Percentiles rank a stretch among this genome's conserved stretches.
These are phyloP conservation scores for Magnaporthiopsis incrustans DNA, from an alignment of 2,329 filamentous ascomycete species.

Conservation along the genomic window DNA sequence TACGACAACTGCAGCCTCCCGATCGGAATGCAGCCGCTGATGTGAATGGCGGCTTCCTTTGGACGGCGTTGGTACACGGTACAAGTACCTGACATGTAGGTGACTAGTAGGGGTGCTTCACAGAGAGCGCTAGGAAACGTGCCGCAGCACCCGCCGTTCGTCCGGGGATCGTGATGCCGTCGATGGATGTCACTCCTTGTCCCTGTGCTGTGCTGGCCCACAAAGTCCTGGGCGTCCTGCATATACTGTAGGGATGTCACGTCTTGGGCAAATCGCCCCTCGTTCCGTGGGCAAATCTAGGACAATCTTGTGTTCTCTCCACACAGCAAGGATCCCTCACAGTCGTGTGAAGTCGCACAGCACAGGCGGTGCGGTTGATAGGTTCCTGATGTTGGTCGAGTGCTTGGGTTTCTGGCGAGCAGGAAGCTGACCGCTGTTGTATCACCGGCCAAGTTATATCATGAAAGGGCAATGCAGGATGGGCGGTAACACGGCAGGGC, in stretches of 20 bases:
- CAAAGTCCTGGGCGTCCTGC: not conserved
- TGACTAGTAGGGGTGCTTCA: not conserved
- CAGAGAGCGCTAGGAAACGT: not conserved
- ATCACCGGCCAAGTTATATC: not conserved
- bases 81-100: not conserved
- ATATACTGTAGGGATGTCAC: not conserved
- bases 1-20: not conserved
- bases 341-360: not conserved
- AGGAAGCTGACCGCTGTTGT: not conserved
- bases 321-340: not conserved
- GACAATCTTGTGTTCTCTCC: not conserved
- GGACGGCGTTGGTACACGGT: not conserved
- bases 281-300: not conserved
- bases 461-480: not conserved
- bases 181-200: not conserved
- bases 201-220: too few species aligned
- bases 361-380: not conserved
- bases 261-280: not conserved
- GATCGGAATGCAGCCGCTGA: not conserved
- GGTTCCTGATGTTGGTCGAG: too few species aligned
- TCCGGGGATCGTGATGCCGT: not conserved
- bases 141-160: not conserved
- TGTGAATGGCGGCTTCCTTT: not conserved
- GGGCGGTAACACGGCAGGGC: not conserved
- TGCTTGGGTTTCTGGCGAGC: not conserved